Base-by-base conservation (phyloP, 2,329 filamentous ascomycete genomes). In the Emericellopsis atlantica region DNA sequence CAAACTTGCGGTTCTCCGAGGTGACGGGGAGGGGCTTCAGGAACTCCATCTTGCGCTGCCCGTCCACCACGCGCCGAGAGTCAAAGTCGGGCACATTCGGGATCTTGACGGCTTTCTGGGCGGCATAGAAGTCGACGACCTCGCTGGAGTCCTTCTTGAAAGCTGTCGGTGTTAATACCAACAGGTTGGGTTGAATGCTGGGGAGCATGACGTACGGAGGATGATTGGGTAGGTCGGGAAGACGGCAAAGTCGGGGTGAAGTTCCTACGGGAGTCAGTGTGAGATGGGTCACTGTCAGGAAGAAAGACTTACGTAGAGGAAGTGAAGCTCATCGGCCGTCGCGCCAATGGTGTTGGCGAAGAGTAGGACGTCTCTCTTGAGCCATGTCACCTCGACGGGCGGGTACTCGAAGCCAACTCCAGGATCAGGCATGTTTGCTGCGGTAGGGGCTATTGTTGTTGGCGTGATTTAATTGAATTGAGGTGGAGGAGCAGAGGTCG, bases 271-370 rank as follows among this genome's bases (percentile, higher is more conserved):
- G 11, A 15, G 18, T 32, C 16, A 12, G n/a, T 21, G 15, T 21
- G 16, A 21, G 11, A n/a, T 26, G 22, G 31, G 40, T 22, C 37
- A 36, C n/a, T 4, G 24, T 33, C 36, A n/a, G 21, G 41, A 26
- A 10, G 43, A 31, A 42, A 34, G 42, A 31, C 44, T 38, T 70
- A 92, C 87, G 54, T 88, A 95, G 64, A 95, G 79, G 58, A 90
- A 94, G 58, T 95, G 87, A 54, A 95, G 76, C 69, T 95, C 89
- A 51, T 94, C 80, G n/a, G 74, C 72, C 11, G 77, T 90, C 56
- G 74, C 80, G 43, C 89, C 89, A 58, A 95, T 90, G 65, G 82
- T 90, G 62, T 83, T 82, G 51, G 89, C 88, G 60, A 95, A 95
- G 46, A 96, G 79, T 46, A 95, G 71, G 31, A 81, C 77, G 69